Conservation (phyloP, 176 grass and related monocot genomes). For the Saccharum spontaneum region DNA sequence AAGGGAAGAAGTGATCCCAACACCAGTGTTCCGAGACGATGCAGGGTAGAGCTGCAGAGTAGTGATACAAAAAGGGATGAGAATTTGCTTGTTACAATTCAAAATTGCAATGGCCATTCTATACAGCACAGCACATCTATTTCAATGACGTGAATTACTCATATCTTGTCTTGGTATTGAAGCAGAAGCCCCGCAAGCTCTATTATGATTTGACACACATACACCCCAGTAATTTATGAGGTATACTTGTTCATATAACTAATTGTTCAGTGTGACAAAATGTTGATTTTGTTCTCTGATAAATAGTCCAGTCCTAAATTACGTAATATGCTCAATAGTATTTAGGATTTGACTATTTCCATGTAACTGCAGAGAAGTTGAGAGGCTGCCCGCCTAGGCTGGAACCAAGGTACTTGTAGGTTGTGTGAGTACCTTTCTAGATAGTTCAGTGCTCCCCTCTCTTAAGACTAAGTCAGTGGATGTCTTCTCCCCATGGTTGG, state of each 20-base stretch:
- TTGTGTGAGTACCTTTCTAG: background rate
- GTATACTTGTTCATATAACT: background rate
- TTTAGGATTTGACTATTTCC: background rate
- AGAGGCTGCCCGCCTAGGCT: background rate
- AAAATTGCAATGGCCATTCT: background rate
- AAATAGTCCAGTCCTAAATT: background rate
- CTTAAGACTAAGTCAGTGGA: background rate
- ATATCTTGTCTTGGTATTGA: background rate
- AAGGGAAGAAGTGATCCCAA: slow-evolving; percentile 45
- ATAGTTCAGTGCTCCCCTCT: background rate
- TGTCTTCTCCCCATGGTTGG: background rate
- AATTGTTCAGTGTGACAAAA: background rate
- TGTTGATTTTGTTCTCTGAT: background rate
- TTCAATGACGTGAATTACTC: background rate
- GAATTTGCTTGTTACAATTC: background rate
- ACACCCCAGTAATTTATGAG: background rate
- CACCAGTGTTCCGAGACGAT: slow-evolving; percentile 44
- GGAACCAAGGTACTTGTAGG: background rate
- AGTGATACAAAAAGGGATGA: background rate
- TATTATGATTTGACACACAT: background rate
- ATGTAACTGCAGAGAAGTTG: background rate
- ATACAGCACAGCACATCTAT: background rate
- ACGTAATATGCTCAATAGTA: background rate
- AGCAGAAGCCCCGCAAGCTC: background rate
- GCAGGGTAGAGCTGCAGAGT: slow-evolving; percentile 52